Evolutionary conservation across 805 yeast species (phyloP).

Genomic region (Candida andamanensis): DNA sequence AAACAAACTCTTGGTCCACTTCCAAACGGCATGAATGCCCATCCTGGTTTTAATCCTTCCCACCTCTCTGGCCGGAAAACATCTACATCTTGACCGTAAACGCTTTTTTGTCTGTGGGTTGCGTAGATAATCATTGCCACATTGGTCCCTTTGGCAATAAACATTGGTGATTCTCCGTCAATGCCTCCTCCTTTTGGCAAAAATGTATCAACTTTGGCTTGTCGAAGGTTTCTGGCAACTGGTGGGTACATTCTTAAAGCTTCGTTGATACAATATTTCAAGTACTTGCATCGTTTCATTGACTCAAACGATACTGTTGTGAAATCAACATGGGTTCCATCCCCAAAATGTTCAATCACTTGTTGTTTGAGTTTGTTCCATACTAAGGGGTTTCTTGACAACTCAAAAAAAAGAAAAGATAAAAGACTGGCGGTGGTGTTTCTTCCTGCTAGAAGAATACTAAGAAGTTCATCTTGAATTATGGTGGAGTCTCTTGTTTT

Average conservation of each 20-base stretch:
- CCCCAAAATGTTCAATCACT: constrained; percentile 21
- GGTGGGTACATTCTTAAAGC: constrained; percentile 29
- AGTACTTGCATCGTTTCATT: constrained; percentile 27
- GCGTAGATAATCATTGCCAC: constrained; percentile 35
- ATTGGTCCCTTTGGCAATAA: constrained; percentile 39
- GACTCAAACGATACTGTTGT: constrained; percentile 26
- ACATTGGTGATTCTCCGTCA: constrained; percentile 20
- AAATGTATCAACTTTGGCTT: constrained; percentile 21
- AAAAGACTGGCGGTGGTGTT: constrained; percentile 33
- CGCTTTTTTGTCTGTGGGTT: constrained; percentile 36
- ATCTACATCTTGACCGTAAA: constrained; percentile 42
- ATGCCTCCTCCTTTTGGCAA: constrained; percentile 28
- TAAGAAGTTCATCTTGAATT: constrained; percentile 34
- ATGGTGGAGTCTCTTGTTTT: constrained; percentile 33
- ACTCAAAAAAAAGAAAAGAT: constrained; percentile 26
- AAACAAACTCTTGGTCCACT: constrained; percentile 55
- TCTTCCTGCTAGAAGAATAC: constrained; percentile 36
- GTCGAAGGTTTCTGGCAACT: constrained; percentile 29
- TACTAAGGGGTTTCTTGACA: constrained; percentile 27
- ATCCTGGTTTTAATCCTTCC: constrained; percentile 35
- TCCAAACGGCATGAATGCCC: constrained; percentile 50
- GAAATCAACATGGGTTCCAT: constrained; percentile 12
- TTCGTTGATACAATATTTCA: constrained; percentile 28
- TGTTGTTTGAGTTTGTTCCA: constrained; percentile 25
- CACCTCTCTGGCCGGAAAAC: constrained; percentile 47